These are phyloP conservation scores for Oxytropis ochrocephala DNA, from an alignment of 306 rosid species.

Conservation along the genomic window DNA sequence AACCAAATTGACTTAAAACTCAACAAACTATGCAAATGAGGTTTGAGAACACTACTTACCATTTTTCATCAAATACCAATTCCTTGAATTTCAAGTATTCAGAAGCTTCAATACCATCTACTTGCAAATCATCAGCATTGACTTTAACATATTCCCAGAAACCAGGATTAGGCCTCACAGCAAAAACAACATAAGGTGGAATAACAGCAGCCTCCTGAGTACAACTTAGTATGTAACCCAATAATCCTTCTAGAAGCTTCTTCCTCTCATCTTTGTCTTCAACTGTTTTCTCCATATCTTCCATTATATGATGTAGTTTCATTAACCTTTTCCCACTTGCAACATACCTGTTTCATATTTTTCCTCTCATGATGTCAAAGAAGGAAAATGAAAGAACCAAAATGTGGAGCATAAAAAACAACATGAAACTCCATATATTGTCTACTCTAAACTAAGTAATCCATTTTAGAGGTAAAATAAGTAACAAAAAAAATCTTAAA, in stretches of 20 bases:
- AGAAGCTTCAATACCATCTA: slow-evolving; percentile 47
- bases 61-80: slow-evolving; percentile 30
- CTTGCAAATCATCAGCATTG: slow-evolving; percentile 62
- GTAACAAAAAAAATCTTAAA: too few species aligned
- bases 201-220: slow-evolving; percentile 82
- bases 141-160: slow-evolving; percentile 83
- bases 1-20: too few species aligned
- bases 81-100: slow-evolving; percentile 78
- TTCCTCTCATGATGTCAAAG: background rate
- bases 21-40: background rate
- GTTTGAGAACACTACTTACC: slow-evolving; percentile 7
- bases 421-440: background rate
- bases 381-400: background rate
- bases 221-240: slow-evolving; percentile 64
- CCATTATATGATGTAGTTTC: slow-evolving; percentile 59
- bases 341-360: slow-evolving; percentile 31
- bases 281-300: slow-evolving; percentile 49
- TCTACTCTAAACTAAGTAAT: too few species aligned
- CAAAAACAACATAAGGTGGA: slow-evolving; percentile 85
- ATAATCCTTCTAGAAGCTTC: slow-evolving; percentile 56
- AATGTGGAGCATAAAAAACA: background rate
- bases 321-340: slow-evolving; percentile 46
- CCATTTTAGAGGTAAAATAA: too few species aligned
- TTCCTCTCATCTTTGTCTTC: slow-evolving; percentile 57
- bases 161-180: slow-evolving; percentile 87